A percentile compares a stretch with the other conserved stretches of the same genome.
These are phyloP conservation scores for Diaporthe sp. DNA, from an alignment of 2,329 filamentous ascomycete species.

Conservation along the genomic window DNA sequence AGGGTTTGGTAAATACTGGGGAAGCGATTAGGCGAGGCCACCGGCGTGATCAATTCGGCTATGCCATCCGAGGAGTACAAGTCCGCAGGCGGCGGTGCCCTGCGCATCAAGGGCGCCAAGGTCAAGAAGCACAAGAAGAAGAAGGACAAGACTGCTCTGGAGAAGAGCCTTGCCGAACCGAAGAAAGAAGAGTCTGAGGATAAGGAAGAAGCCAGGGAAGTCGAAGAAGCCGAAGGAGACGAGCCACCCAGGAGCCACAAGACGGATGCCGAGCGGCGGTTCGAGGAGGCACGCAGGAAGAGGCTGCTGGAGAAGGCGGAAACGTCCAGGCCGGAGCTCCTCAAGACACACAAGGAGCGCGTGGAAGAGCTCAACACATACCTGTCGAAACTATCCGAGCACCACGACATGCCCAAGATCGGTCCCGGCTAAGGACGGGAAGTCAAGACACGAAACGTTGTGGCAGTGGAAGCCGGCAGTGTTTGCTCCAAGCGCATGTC, in stretches of 20 bases:
- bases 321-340: conserved; percentile 76
- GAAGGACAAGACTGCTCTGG: conserved; percentile 64
- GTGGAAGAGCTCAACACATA: conserved; percentile 97
- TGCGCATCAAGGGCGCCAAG: conserved; percentile 87
- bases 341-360: conserved; percentile 97
- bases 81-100: conserved; percentile 76
- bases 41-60: not conserved
- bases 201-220: conserved; percentile 46
- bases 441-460: not conserved
- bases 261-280: conserved; percentile 85
- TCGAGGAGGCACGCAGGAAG: conserved; percentile 86
- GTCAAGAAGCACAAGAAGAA: conserved; percentile 75
- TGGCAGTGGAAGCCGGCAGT: not conserved
- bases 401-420: conserved; percentile 93
- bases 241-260: conserved; percentile 64
- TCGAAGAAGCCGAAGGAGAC: conserved; percentile 48
- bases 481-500: not conserved
- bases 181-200: conserved; percentile 53
- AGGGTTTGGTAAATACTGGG: no score
- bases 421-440: conserved; percentile 65
- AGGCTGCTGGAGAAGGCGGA: conserved; percentile 85
- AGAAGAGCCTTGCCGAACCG: conserved; percentile 60
- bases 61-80: conserved; percentile 86
- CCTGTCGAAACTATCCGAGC: conserved; percentile 90
- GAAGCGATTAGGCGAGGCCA: not conserved